phyloP scores from a whole-genome alignment of 164 flowering plant species.

The Santalum album region DNA sequence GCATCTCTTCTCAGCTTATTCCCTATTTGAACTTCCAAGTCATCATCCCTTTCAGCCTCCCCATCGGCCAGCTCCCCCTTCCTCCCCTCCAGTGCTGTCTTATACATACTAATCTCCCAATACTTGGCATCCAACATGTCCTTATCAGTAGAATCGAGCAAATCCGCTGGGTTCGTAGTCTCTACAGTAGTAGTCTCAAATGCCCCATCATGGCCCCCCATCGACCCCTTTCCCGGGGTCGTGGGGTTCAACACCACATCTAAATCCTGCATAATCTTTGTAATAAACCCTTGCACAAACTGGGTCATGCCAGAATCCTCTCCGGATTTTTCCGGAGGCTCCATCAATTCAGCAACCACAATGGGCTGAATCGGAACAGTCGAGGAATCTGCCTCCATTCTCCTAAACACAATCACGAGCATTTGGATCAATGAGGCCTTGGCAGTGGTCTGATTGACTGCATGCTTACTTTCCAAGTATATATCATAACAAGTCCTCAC shows the following conservation, averaged over 20 bases:
- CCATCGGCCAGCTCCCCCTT: slow-evolving; percentile 97
- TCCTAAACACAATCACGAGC: slow-evolving; percentile 89
- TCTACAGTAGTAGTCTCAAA: slow-evolving; percentile 88
- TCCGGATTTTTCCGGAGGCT: slow-evolving; percentile 74
- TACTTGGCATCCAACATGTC: slow-evolving; percentile 99
- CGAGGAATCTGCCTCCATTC: slow-evolving; percentile 98
- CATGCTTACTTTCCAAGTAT: slow-evolving; percentile 78
- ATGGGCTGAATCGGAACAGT: slow-evolving; percentile 96
- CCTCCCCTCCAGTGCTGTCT: slow-evolving; percentile 95
- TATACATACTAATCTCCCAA: slow-evolving; percentile 99
- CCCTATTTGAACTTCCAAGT: slow-evolving; percentile 95
- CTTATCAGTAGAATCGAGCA: slow-evolving; percentile 96
- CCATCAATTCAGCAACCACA: slow-evolving; percentile 95
- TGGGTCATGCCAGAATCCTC: slow-evolving; percentile 67
- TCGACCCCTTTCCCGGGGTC: slow-evolving; percentile 31
- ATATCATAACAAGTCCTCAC: slow-evolving; percentile 95
- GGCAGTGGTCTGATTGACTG: slow-evolving; percentile 92
- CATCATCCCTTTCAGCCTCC: slow-evolving; percentile 86
- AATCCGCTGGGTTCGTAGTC: slow-evolving; percentile 89
- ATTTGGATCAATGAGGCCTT: slow-evolving; percentile 94
- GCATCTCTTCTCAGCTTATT: slow-evolving; percentile 97
- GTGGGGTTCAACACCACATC: slow-evolving; percentile 78
- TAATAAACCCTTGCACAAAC: slow-evolving; percentile 94
- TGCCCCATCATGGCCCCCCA: slow-evolving; percentile 79
- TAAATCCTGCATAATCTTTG: slow-evolving; percentile 87